Evolutionary conservation across 192 early-diverging fungal genomes (phyloP), one percentile per base, ranked within the genome.

Genomic region (Backusella sp.): DNA sequence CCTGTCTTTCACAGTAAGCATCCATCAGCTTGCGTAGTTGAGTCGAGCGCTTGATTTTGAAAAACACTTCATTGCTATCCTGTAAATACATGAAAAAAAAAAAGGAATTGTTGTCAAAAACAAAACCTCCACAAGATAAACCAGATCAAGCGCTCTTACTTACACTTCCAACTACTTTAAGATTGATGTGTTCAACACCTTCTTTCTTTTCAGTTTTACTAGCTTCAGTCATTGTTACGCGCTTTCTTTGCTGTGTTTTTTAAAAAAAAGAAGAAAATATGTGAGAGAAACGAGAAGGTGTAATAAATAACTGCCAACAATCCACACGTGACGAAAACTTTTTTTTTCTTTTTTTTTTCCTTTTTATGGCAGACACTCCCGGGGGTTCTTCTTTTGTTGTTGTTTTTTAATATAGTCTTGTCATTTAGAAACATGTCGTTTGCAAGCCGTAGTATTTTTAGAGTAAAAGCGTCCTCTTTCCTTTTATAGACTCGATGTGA

Each of bases 31-130:
- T 97, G 68, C 91, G 90, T 28, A 99, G 88, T 73, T 91, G 94
- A 34, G 97, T 98, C 11, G 90, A 86, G 39, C 93, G 90, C 85
- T 98, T 99, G 84, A 99, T 99, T 86, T 97, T 99, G 87, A 99
- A 99, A 83, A 92, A 91, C 15, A 94, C 90, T 77, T 94, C 93
- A 66, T 88, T 90, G 75, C 84, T 88, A 80, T 90, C 96, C 95
- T 95, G 32, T 26, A 19, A 53, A 17, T 17, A 17, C 15, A 15
- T 5, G 15, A 44, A 3, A 44, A 3, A 44, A 14, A 44, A 3
- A 49, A 44, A 17, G 4, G 5, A 44, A 44, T 17, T 65, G 67
- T 34, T 9, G 73, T 14, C 7, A 35, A 69, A 62, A 34, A 53
- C 12, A 26, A 66, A n/a, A 32, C 32, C 32, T 17, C 21, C 4